Base-by-base conservation (phyloP, 345 rosid genomes). In the Populus euphratica region DNA sequence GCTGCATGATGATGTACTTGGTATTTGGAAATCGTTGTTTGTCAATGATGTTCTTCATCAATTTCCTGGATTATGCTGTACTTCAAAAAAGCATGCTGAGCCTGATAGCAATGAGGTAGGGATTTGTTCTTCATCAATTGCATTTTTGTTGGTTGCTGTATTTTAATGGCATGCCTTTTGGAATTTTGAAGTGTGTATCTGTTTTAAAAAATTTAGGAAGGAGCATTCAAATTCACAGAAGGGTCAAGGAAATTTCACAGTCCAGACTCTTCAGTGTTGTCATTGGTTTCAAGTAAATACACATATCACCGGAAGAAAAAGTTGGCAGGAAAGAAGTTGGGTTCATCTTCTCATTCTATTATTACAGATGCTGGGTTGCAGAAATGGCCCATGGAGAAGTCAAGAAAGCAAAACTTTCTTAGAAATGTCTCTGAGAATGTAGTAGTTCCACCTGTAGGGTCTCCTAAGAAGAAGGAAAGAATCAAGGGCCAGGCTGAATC, bases 1-100 rank as follows among this genome's bases (percentile, higher is more conserved):
- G 86, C 85, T 96, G 90, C 94, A 91, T 81, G 88, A 85, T 78
- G 86, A 78, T 84, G 91, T 87, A 63, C 82, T 90, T 69, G 83
- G 80, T 59, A 92, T 88, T 73, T 96, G 94, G 90, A 89, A 84
- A 82, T 83, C 88, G 52, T 75, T 75, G 61, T 85, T 88, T 72
- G 59, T 85, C 77, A 74, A 81, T 82, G 81, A 66, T 73, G 72
- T 66, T 86, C 85, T 94, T 69, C 79, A 76, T 50, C 82, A 81
- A 33, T 86, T 84, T 77, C 75, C 88, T 76, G 69, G 66, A 74
- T 87, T 87, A 49, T 66, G 78, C 86, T 68, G 38, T 35, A 41
- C 78, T 74, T 81, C 59, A 7, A 83, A 81, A 82, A 80, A 72
- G 70, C 72, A 36, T 29, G 52, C 47, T 73, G 66, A 76, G 67